phyloP scores from a whole-genome alignment of 345 rosid species.

The Nasturtium officinale region DNA sequence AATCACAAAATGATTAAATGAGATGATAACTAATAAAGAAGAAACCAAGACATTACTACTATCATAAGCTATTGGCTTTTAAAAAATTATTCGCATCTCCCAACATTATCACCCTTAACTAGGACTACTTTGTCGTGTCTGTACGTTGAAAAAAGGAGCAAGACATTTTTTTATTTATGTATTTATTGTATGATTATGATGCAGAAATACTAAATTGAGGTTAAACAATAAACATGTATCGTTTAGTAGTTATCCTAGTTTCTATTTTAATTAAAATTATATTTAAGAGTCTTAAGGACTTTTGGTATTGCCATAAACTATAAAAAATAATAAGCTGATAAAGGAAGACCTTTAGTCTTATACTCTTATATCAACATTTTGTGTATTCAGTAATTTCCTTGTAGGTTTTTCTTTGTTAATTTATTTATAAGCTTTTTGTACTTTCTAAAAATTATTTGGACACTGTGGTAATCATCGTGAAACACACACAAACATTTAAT shows the following conservation, averaged over 20 bases:
- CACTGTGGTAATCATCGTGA: slow-evolving; percentile 19
- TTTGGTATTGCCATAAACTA: not conserved
- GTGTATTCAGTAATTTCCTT: not conserved
- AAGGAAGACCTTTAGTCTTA: not conserved
- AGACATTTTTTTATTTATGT: slow-evolving; percentile 3
- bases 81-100: slow-evolving; percentile 16
- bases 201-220: not conserved
- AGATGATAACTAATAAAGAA: slow-evolving; percentile 8
- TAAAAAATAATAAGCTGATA: not conserved
- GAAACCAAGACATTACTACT: slow-evolving; percentile 14
- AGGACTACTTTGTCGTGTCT: slow-evolving; percentile 33
- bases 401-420: not conserved
- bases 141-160: slow-evolving; percentile 17
- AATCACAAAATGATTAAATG: not conserved
- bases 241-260: not conserved
- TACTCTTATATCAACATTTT: not conserved
- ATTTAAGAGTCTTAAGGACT: not conserved
- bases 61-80: not conserved
- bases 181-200: too few relatives aligned
- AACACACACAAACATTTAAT: slow-evolving; percentile 23
- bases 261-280: not conserved
- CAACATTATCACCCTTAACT: slow-evolving; percentile 29
- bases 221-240: not conserved
- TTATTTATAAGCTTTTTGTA: not conserved
- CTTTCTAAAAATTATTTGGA: not conserved